Percentiles rank a stretch among this genome's conserved stretches.
Conservation (phyloP, 352 stramenopile genomes). For the Phytophthora pistaciae region DNA sequence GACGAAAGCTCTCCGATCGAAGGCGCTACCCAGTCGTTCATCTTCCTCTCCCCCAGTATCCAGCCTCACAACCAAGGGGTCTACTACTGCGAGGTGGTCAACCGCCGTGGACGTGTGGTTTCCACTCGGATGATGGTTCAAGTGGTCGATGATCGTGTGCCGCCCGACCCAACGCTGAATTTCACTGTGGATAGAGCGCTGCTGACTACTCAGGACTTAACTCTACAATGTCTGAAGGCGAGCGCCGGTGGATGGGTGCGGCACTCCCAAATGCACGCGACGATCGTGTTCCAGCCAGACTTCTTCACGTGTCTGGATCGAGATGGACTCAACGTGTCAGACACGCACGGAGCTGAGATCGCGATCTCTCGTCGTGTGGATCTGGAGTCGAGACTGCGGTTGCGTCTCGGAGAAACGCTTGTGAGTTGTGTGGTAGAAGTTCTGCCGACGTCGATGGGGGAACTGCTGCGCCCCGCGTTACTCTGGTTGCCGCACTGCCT, state of each 20-base stretch:
- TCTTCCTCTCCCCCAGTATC: constrained; percentile 64
- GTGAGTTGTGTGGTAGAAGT: constrained; percentile 60
- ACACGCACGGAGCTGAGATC: constrained; percentile 61
- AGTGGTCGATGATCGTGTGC: constrained; percentile 59
- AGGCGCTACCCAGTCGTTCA: constrained; percentile 49
- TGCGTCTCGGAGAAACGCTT: constrained; percentile 41
- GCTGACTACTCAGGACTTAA: constrained; percentile 14
- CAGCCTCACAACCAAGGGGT: constrained; percentile 62
- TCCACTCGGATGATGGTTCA: constrained; percentile 47
- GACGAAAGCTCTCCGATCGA: constrained; percentile 38
- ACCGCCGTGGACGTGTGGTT: constrained; percentile 49
- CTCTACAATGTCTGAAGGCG: constrained; percentile 46
- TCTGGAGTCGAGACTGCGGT: constrained; percentile 5
- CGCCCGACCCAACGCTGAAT: constrained; percentile 45
- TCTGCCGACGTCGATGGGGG: constrained; percentile 39
- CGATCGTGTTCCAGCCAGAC: constrained; percentile 57
- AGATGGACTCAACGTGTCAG: constrained; percentile 53
- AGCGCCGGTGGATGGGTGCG: constrained; percentile 47
- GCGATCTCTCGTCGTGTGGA: constrained; percentile 31
- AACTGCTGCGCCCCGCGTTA: constrained; percentile 35
- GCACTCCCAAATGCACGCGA: constrained; percentile 28
- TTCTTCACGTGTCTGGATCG: constrained; percentile 59
- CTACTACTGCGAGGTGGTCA: constrained; percentile 71
- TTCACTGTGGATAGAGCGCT: constrained; percentile 47
- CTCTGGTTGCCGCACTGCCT: constrained; percentile 44